Conservation (phyloP, 2,329 filamentous ascomycete species). For the Allantophomopsis cytisporea region DNA sequence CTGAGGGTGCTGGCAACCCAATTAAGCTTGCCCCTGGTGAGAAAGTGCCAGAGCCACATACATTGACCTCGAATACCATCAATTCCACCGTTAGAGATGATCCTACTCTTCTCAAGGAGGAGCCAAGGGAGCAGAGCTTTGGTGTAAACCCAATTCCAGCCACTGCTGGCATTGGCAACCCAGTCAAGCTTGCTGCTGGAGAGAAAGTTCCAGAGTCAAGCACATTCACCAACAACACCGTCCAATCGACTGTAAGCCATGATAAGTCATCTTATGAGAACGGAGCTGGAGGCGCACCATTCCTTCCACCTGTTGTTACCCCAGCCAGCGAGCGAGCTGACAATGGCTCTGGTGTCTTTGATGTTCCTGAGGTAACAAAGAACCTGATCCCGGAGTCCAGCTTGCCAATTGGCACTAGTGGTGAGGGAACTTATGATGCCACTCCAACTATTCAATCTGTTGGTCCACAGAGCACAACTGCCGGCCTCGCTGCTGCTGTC, state of each 20-base stretch:
- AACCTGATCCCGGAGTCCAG: conserved; percentile 74
- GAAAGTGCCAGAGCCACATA: conserved; percentile 55
- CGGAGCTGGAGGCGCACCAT: conserved; percentile 33
- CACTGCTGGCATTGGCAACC: conserved; percentile 56
- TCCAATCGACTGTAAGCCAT: conserved; percentile 58
- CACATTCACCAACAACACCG: conserved; percentile 51
- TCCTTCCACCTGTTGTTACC: conserved; percentile 23
- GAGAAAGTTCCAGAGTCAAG: conserved; percentile 62
- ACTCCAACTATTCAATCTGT: conserved; percentile 33
- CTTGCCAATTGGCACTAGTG: conserved; percentile 43
- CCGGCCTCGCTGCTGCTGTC: conserved; percentile 26
- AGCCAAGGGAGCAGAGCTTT: conserved; percentile 30
- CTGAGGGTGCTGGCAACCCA: conserved; percentile 75
- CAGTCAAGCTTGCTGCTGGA: conserved; percentile 64
- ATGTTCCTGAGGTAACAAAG: conserved; percentile 40
- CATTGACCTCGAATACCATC: conserved; percentile 51
- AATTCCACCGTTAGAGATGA: conserved; percentile 66
- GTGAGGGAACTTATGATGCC: conserved; percentile 35
- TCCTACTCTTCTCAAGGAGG: conserved; percentile 50
- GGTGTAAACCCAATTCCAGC: conserved; percentile 49
- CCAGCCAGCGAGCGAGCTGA: conserved; percentile 21
- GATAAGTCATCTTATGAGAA: conserved; percentile 83
- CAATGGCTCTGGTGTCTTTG: conserved; percentile 23
- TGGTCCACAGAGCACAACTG: conserved; percentile 28
- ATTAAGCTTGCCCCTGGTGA: conserved; percentile 69